Base-by-base conservation (phyloP, 306 rosid genomes). In the Purshia tridentata region DNA sequence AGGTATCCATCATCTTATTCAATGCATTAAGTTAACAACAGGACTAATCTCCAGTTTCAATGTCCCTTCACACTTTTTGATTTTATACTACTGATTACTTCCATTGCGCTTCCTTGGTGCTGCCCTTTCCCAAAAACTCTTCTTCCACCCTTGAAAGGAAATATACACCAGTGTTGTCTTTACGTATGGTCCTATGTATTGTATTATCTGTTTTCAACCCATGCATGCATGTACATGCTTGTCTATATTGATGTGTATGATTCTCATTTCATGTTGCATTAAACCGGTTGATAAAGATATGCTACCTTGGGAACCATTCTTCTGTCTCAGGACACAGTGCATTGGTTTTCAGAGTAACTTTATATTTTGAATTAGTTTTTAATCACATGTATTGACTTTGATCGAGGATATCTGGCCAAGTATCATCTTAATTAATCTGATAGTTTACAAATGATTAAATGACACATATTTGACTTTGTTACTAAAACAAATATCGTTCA, bases 1-100 rank as follows among this genome's bases (percentile, higher is more conserved):
- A 35, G 97, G 98, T 94, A 88, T 67, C 57, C 9, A 22, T 40
- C 45, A 29, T 72, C 20, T 44, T 75, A 37, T 5, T 11, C 4
- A 11, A 10, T 47, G 44, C 14, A 29, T 22, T 7, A 14, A 41
- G 2, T 29, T 29, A 39, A 54, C 67, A 63, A 40, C 39, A n/a
- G 40, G 12, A 37, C 11, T 19, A 37, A 39, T 14, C 44, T 35
- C 20, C 20, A n/a, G n/a, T n/a, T n/a, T n/a, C n/a, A n/a, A n/a
- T n/a, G n/a, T n/a, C n/a, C n/a, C n/a, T n/a, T n/a, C n/a, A n/a
- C n/a, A 41, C 1, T 41, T 61, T 61, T 61, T 8, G 44, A 10
- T 37, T n/a, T 7, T 59, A 35, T 59, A 6, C 65, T 59, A 10
- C 65, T 59, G 14, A 12, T n/a, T 14, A 29, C 39, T 5, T 1